phyloP scores from a whole-genome alignment of 1,284 basidiomycete species.

The Dichomitus squalens region DNA sequence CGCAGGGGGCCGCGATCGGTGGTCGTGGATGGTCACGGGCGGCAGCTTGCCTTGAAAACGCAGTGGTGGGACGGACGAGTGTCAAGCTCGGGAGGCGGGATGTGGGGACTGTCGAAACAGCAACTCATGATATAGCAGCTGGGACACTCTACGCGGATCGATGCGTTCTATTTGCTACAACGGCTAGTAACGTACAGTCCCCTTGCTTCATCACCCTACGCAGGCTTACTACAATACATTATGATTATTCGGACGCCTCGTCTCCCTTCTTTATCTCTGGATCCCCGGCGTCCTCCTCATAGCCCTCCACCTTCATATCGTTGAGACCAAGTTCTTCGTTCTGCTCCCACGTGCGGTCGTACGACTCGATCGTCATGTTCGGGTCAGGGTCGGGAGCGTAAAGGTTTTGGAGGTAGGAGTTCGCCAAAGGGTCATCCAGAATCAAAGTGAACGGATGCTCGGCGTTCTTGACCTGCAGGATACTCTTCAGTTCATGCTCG shows the following conservation, averaged over 20 bases:
- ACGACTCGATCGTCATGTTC: slow-evolving; percentile 84
- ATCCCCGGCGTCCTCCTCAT: slow-evolving; percentile 45
- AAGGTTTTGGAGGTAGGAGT: slow-evolving; percentile 95
- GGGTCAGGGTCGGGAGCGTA: slow-evolving; percentile 94
- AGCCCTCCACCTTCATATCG: slow-evolving; percentile 93
- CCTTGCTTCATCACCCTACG: background rate
- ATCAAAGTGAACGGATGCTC: slow-evolving; percentile 87
- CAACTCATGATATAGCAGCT: too few relatives aligned
- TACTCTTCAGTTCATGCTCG: background rate
- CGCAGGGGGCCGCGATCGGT: background rate
- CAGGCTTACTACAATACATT: background rate
- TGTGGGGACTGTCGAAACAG: too few relatives aligned
- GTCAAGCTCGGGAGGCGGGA: background rate
- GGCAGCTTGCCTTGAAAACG: slow-evolving; percentile 4
- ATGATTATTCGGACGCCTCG: slow-evolving; percentile 7
- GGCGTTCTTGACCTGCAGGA: slow-evolving; percentile 70
- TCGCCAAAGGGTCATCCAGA: slow-evolving; percentile 93
- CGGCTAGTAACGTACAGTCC: slow-evolving; percentile 13
- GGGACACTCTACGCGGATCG: too few relatives aligned
- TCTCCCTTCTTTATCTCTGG: slow-evolving; percentile 9
- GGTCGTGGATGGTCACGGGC: background rate
- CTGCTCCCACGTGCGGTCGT: slow-evolving; percentile 87
- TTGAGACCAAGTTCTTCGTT: slow-evolving; percentile 97
- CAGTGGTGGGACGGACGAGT: background rate
- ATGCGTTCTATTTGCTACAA: slow-evolving; percentile 10